Evolutionary conservation across 257 asterid genomes (phyloP), one percentile per base, ranked within the genome.

Genomic region (Solanum pinnatisectum): DNA sequence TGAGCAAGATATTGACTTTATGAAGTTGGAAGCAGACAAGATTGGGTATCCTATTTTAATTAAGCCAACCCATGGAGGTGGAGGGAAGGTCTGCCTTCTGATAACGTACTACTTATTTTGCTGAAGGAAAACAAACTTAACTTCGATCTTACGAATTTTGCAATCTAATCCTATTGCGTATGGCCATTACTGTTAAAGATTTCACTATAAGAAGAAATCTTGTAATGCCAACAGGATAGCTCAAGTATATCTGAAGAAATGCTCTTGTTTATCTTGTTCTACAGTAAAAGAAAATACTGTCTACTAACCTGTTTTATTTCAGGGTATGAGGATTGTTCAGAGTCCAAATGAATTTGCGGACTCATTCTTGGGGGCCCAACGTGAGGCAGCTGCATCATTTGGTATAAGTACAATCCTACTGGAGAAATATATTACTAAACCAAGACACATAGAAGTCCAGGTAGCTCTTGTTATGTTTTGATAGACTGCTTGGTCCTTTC

Each of bases 11-110:
- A 89, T 97, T 91, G 98, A 94, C 84, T 90, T 93, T 60, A 97
- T 97, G 99, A 95, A 94, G 93, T 90, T 90, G 87, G 96, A 97
- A 94, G 99, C 99, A 20, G 98, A 95, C 74, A 93, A 94, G 91
- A 93, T 97, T 88, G 99, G 99, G 86, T 96, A 97, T 96, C 99
- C 99, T 90, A 68, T 97, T 91, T 88, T 97, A 89, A 95, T 97
- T 88, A 97, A 97, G 92, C 99, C 99, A 86, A 97, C 99, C 70
- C 99, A 96, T 93, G 99, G 99, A 89, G 99, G 99, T 89, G 99
- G 99, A 88, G 99, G 99, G 86, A 96, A 96, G 98, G 99, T 95
- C 84, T 87, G 90, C 78, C 87, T 84, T 84, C 65, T 74, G 84
- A 67, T 86, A 60, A 88, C 52, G 14, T 82, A 6, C 44, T 81